Evolutionary conservation across 2,329 filamentous ascomycete genomes (phyloP), one percentile per base, ranked within the genome.

Genomic region (Xylariaceae sp.): DNA sequence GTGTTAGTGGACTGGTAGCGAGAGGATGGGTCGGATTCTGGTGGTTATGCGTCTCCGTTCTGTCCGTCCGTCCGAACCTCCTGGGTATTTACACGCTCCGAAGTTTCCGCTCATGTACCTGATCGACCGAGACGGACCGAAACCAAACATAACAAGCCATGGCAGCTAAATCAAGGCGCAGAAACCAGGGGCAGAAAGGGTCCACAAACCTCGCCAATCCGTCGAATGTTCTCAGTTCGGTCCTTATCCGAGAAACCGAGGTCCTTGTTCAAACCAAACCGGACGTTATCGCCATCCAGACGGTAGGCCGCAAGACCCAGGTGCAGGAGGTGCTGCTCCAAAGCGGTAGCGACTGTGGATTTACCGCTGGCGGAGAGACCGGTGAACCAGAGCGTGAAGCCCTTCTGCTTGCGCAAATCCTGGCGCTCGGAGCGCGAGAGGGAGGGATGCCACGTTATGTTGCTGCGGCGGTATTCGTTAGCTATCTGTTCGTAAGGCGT

Each of bases 181-280:
- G 28, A 44, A 28, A 38, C n/a, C 5, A 42, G 16, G 41, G 39
- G 17, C 1, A 42, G 39, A 31, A 45, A 16, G 31, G 17, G 39
- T 36, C n/a, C 14, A 55, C 66, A 40, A 57, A 80, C 79, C 80
- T 99, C 93, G 49, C 89, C 90, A 66, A 99, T 97, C 59, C 94
- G 86, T 55, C 94, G 86, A 69, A 99, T 99, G 77, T 99, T 99
- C 81, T 99, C 94, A 70, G 93, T 95, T 63, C 94, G 86, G 77
- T 97, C 92, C 68, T 85, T 84, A 69, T 96, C 93, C 59, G 84
- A 88, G 79, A 97, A 99, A 14, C 93, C 93, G 11, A 99, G 82
- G 76, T 97, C 93, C 75, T 95, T 96, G 84, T 97, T 99, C 62
- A 99, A 81, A 14, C 94, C 94, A 76, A 97, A 97, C 56, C 94